Evolutionary conservation across 2,329 filamentous ascomycete species (phyloP).

Genomic region (Aspergillus fumigatiaffinis): DNA sequence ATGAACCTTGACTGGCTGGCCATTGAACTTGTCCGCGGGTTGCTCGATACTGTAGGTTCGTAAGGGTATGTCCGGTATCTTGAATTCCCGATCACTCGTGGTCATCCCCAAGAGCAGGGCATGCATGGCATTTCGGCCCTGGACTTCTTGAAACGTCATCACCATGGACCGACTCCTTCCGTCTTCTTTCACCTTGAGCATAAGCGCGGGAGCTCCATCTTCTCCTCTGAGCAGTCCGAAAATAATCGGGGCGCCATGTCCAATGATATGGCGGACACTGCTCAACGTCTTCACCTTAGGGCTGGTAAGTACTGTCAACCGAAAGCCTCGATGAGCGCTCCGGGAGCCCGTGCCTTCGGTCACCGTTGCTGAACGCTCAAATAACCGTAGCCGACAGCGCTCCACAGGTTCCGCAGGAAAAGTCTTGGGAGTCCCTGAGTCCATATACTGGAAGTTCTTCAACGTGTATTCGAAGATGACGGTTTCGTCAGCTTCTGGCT

Average conservation of each 20-base stretch:
- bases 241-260: constrained; percentile 63
- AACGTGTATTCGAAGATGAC: constrained; percentile 66
- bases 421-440: constrained; percentile 63
- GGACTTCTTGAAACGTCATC: constrained; percentile 70
- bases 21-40: constrained; percentile 33
- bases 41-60: constrained; percentile 61
- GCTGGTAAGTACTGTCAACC: constrained; percentile 73
- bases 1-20: constrained; percentile 27
- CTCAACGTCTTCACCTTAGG: constrained; percentile 73
- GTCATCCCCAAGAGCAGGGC: constrained; percentile 69
- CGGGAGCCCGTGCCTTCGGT: constrained; percentile 69
- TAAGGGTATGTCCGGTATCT: constrained; percentile 67
- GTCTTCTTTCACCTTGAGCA: constrained; percentile 66
- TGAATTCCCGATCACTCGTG: constrained; percentile 63
- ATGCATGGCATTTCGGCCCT: constrained; percentile 67
- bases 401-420: constrained; percentile 74
- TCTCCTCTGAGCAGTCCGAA: constrained; percentile 75
- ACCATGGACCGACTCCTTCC: constrained; percentile 67
- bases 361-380: constrained; percentile 66
- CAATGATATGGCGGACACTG: constrained; percentile 67
- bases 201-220: constrained; percentile 63
- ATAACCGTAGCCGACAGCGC: constrained; percentile 69
- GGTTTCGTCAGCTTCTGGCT: constrained; percentile 65
- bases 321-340: constrained; percentile 72
- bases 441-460: constrained; percentile 75